Conservation (phyloP, 2,329 filamentous ascomycete genomes). For the Scytalidium sp. region DNA sequence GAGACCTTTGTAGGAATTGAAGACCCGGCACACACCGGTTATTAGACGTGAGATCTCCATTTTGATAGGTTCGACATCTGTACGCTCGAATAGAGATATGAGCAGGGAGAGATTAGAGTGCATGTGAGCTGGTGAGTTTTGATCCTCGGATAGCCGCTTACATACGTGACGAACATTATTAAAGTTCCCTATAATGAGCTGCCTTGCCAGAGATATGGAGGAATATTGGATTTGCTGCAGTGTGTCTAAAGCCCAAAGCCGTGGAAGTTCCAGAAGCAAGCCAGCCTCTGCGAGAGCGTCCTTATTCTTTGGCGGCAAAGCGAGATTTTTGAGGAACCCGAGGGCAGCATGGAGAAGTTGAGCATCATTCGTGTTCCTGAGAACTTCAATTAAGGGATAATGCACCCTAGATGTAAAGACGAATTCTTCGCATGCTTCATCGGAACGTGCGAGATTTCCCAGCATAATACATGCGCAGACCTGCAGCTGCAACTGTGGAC, state of each 20-base stretch:
- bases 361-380: slow-evolving; percentile 40
- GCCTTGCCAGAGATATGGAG: slow-evolving; percentile 53
- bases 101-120: slow-evolving; percentile 36
- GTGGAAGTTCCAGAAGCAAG: slow-evolving; percentile 50
- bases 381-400: slow-evolving; percentile 40
- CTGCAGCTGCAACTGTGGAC: slow-evolving; percentile 41
- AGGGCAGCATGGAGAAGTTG: slow-evolving; percentile 56
- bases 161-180: slow-evolving; percentile 51
- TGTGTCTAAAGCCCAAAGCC: slow-evolving; percentile 50
- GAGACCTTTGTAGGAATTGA: slow-evolving; percentile 40
- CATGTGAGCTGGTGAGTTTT: slow-evolving; percentile 29
- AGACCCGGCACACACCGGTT: slow-evolving; percentile 49
- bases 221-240: slow-evolving; percentile 58
- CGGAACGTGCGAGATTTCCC: slow-evolving; percentile 60
- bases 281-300: slow-evolving; percentile 39
- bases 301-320: slow-evolving; percentile 56
- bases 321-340: slow-evolving; percentile 63
- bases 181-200: slow-evolving; percentile 52
- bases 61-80: slow-evolving; percentile 52
- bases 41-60: slow-evolving; percentile 57
- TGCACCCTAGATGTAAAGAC: slow-evolving; percentile 43
- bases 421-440: slow-evolving; percentile 48
- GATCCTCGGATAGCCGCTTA: slow-evolving; percentile 34
- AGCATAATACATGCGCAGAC: slow-evolving; percentile 58
- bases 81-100: slow-evolving; percentile 37